Conservation (phyloP, 2,329 filamentous ascomycete genomes). For the Ceratocystis huliohia region DNA sequence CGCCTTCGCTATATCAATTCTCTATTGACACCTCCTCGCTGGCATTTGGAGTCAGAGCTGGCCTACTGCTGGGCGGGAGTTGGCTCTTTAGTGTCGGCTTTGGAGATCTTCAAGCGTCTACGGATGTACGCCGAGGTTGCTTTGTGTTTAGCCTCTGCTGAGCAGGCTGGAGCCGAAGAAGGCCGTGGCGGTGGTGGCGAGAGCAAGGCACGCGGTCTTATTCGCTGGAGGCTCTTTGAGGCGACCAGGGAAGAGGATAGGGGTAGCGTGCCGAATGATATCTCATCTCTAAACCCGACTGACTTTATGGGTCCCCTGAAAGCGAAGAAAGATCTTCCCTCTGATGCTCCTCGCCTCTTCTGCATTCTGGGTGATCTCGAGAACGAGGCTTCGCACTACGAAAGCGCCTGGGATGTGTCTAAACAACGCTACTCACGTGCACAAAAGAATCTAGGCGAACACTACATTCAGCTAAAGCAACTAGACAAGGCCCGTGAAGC, state of each 20-base stretch:
- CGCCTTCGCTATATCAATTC: slow-evolving; percentile 75
- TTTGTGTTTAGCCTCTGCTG: slow-evolving; percentile 61
- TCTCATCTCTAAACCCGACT: slow-evolving; percentile 19
- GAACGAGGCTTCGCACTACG: slow-evolving; percentile 59
- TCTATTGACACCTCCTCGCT: slow-evolving; percentile 70
- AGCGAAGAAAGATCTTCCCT: slow-evolving; percentile 45
- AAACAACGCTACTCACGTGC: slow-evolving; percentile 70
- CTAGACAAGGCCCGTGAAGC: slow-evolving; percentile 59
- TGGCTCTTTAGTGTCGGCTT: slow-evolving; percentile 74
- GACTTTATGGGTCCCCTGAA: slow-evolving; percentile 40
- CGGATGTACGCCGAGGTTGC: slow-evolving; percentile 93
- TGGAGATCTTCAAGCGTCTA: slow-evolving; percentile 90
- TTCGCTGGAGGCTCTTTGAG: slow-evolving; percentile 68
- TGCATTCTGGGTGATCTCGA: slow-evolving; percentile 91
- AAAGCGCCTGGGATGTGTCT: slow-evolving; percentile 79
- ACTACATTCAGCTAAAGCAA: slow-evolving; percentile 56
- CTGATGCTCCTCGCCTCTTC: slow-evolving; percentile 76
- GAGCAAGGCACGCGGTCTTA: slow-evolving; percentile 63
- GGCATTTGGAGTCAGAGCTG: slow-evolving; percentile 89
- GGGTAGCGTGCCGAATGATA: slow-evolving; percentile 3
- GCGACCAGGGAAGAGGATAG: slow-evolving; percentile 43
- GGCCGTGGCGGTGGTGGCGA: slow-evolving; percentile 49
- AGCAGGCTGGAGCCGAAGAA: slow-evolving; percentile 49
- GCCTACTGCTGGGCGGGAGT: slow-evolving; percentile 85
- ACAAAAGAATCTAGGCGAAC: slow-evolving; percentile 72